Evolutionary conservation across 371 early-diverging fungal species (phyloP).

Genomic region (Haplosporangium sp.): DNA sequence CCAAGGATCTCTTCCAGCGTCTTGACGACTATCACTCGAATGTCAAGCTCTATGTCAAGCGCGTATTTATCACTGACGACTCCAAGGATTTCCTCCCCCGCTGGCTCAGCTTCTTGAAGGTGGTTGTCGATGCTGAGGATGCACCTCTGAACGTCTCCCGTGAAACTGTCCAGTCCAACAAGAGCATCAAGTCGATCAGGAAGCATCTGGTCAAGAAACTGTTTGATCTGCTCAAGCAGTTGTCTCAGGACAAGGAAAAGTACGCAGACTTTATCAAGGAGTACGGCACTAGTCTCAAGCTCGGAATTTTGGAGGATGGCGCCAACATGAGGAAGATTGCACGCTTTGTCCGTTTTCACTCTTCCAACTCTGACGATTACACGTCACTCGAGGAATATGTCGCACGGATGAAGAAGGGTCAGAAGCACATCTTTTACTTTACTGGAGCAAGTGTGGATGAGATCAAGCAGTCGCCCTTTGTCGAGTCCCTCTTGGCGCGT

Average conservation of each 20-base stretch:
- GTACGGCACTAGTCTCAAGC: slow-evolving; percentile 80
- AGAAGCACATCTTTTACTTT: slow-evolving; percentile 90
- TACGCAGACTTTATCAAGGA: slow-evolving; percentile 80
- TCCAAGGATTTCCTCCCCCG: slow-evolving; percentile 76
- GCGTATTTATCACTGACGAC: slow-evolving; percentile 97
- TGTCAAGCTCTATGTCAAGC: slow-evolving; percentile 92
- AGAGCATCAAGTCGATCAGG: slow-evolving; percentile 81
- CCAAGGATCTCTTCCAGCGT: slow-evolving; percentile 75
- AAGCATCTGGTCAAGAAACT: slow-evolving; percentile 90
- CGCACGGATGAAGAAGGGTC: slow-evolving; percentile 86
- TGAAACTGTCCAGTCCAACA: slow-evolving; percentile 92
- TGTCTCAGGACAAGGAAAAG: slow-evolving; percentile 82
- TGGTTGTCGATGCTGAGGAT: slow-evolving; percentile 93
- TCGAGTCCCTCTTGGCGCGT: slow-evolving; percentile 84
- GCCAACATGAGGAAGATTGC: slow-evolving; percentile 78
- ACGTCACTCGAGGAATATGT: slow-evolving; percentile 89
- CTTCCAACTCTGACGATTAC: slow-evolving; percentile 62
- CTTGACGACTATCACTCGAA: slow-evolving; percentile 67
- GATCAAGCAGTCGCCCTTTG: slow-evolving; percentile 85
- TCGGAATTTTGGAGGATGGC: slow-evolving; percentile 86
- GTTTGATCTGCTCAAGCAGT: slow-evolving; percentile 82
- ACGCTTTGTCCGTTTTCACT: slow-evolving; percentile 83
- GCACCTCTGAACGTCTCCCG: slow-evolving; percentile 96
- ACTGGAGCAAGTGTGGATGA: slow-evolving; percentile 81
- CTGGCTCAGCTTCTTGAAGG: slow-evolving; percentile 81